Base-by-base conservation (phyloP, 306 rosid genomes). In the Fagus crenata region DNA sequence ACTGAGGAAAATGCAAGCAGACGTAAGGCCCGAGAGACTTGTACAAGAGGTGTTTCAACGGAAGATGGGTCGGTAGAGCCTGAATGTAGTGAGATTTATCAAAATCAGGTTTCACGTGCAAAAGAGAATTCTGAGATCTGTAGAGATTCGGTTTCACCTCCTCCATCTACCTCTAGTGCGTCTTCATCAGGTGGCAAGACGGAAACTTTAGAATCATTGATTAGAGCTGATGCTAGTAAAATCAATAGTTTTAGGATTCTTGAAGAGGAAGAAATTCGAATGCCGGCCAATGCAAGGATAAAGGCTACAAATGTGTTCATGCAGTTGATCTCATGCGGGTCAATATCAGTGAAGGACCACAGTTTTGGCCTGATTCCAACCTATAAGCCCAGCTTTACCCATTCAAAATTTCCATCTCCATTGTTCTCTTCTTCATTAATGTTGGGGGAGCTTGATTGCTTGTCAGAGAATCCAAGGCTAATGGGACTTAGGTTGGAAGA, bases 321-420 rank as follows among this genome's bases (percentile, higher is more conserved):
- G 96, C 98, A 94, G 77, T 84, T 94, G 71, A 94, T 94, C 78
- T 91, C 98, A 0, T 94, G 98, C 13, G 98, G 98, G 46, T 94
- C 98, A 33, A 84, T 92, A 71, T 87, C 96, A 2, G 97, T 94
- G 75, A 94, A 92, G 83, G 93, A 88, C 79, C 93, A 89, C 17
- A 89, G 90, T 82, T 79, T 94, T 77, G 96, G 92, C 61, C 86
- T 94, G 31, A 81, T 90, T 86, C 97, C 97, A 43, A 83, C 92
- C 42, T 90, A 93, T 80, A 93, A 89, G 80, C 90, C 89, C 32
- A 69, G 86, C 78, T 87, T 85, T 87, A 83, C 92, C 32, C 82
- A 86, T 80, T 85, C 97, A 3, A 93, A 89, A 78, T 92, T 92
- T 43, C 83, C 91, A 5, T 87, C 97, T 31, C 94, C 98, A 0